These are phyloP conservation scores for Myriosclerotinia scirpicola DNA, from an alignment of 2,329 filamentous ascomycete species.

Conservation along the genomic window DNA sequence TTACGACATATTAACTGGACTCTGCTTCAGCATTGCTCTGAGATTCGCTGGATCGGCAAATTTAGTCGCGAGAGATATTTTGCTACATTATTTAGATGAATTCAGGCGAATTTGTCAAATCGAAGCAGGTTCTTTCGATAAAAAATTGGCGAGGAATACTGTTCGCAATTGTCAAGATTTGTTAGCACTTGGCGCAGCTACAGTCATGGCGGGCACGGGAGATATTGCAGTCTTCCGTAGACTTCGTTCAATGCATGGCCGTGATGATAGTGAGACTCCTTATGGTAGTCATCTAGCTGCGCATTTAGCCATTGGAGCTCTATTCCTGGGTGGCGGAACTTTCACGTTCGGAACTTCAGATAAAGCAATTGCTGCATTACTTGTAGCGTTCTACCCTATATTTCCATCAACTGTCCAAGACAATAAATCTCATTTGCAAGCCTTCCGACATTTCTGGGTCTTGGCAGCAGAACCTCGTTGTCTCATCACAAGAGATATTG, in stretches of 20 bases:
- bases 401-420: constrained; percentile 89
- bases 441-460: constrained; percentile 96
- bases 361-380: constrained; percentile 78
- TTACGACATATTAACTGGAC: constrained; percentile 85
- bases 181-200: constrained; percentile 75
- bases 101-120: constrained; percentile 76
- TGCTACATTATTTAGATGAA: constrained; percentile 82
- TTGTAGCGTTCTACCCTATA: constrained; percentile 91
- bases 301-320: constrained; percentile 84
- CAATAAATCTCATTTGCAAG: constrained; percentile 91
- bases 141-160: constrained; percentile 77
- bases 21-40: constrained; percentile 78
- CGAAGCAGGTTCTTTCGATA: constrained; percentile 64
- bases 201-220: constrained; percentile 94
- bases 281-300: constrained; percentile 93
- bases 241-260: constrained; percentile 82
- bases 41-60: constrained; percentile 74
- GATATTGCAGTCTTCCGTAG: constrained; percentile 83
- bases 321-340: constrained; percentile 91
- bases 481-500: constrained; percentile 81
- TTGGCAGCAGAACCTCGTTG: constrained; percentile 88
- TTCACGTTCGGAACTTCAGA: constrained; percentile 89
- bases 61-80: constrained; percentile 70
- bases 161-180: constrained; percentile 90
- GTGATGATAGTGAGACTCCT: constrained; percentile 77